Conservation (phyloP, 2,329 filamentous ascomycete genomes). For the Dactylellina haptotyla region DNA sequence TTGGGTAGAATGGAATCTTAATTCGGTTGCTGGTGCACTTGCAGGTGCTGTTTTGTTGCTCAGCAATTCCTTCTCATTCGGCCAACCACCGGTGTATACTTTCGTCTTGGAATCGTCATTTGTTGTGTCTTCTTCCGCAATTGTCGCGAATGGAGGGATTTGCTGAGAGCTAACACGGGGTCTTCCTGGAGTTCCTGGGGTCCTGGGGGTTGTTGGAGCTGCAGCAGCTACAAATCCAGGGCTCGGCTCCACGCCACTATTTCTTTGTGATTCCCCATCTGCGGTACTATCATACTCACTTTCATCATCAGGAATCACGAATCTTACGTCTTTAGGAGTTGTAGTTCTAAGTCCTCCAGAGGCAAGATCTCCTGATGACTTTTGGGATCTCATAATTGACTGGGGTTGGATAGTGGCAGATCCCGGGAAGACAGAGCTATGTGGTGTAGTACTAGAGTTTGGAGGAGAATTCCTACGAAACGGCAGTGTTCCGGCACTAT, state of each 20-base stretch:
- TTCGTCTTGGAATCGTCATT: slow-evolving; percentile 22
- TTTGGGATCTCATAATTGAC: slow-evolving; percentile 54
- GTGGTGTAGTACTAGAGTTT: slow-evolving; percentile 46
- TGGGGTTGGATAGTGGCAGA: slow-evolving; percentile 49
- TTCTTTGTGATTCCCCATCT: slow-evolving; percentile 48
- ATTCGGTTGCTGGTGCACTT: slow-evolving; percentile 31
- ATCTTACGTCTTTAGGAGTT: slow-evolving; percentile 52
- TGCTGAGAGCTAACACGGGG: slow-evolving; percentile 46
- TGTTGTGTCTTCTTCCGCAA: slow-evolving; percentile 34
- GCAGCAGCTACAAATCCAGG: slow-evolving; percentile 37
- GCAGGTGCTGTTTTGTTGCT: slow-evolving; percentile 14
- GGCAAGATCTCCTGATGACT: slow-evolving; percentile 53
- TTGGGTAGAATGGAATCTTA: slow-evolving; percentile 31
- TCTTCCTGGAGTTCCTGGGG: slow-evolving; percentile 43
- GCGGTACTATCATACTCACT: slow-evolving; percentile 54
- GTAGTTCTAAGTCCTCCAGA: slow-evolving; percentile 50
- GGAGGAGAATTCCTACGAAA: slow-evolving; percentile 46
- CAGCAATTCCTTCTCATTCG: slow-evolving; percentile 39
- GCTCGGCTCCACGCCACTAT: slow-evolving; percentile 50
- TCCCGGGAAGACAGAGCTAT: slow-evolving; percentile 38
- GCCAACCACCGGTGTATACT: slow-evolving; percentile 5
- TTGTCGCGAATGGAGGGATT: slow-evolving; percentile 42
- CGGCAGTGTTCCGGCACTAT: slow-evolving; percentile 49
- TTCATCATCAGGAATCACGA: slow-evolving; percentile 53
- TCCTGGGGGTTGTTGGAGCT: slow-evolving; percentile 42